Conservation (phyloP, 2,329 filamentous ascomycete species). For the Lasiodiplodia gonubiensis region DNA sequence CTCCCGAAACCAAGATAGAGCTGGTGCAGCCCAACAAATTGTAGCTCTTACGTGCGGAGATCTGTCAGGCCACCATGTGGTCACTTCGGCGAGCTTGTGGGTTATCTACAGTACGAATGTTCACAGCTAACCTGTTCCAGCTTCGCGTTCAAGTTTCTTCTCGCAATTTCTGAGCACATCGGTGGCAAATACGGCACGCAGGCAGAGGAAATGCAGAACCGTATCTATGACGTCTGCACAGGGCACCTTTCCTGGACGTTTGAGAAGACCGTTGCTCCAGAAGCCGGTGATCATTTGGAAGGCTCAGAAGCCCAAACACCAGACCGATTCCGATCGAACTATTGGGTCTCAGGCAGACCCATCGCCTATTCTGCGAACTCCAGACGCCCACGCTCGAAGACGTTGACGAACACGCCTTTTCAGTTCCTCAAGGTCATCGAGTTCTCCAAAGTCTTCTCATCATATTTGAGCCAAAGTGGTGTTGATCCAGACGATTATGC, state of each 20-base stretch:
- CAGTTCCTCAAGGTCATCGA: slow-evolving; percentile 25
- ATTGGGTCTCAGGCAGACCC: not conserved
- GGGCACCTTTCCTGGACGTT: too few species aligned
- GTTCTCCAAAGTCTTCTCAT: not conserved
- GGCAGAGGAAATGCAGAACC: too few species aligned
- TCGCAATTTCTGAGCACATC: not conserved
- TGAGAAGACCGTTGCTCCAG: too few species aligned
- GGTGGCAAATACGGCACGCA: too few species aligned
- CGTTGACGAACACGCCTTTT: slow-evolving; percentile 24
- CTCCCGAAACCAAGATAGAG: too few species aligned
- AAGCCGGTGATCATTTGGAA: too few species aligned
- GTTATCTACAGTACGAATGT: not conserved
- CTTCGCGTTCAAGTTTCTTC: slow-evolving; percentile 8
- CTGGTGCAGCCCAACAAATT: too few species aligned
- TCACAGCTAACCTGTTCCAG: not conserved
- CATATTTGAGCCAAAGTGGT: not conserved
- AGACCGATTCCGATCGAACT: not conserved
- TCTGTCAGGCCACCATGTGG: slow-evolving; percentile 29
- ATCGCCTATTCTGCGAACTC: not conserved
- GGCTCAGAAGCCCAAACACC: too few species aligned
- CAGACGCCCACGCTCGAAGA: not conserved
- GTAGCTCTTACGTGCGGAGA: slow-evolving; percentile 31
- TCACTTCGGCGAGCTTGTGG: slow-evolving; percentile 29
- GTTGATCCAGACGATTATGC: not conserved
- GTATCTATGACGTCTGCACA: too few species aligned